Evolutionary conservation across 2,329 filamentous ascomycete species (phyloP), one percentile per base, ranked within the genome.

Genomic region (Xylaria sp.): DNA sequence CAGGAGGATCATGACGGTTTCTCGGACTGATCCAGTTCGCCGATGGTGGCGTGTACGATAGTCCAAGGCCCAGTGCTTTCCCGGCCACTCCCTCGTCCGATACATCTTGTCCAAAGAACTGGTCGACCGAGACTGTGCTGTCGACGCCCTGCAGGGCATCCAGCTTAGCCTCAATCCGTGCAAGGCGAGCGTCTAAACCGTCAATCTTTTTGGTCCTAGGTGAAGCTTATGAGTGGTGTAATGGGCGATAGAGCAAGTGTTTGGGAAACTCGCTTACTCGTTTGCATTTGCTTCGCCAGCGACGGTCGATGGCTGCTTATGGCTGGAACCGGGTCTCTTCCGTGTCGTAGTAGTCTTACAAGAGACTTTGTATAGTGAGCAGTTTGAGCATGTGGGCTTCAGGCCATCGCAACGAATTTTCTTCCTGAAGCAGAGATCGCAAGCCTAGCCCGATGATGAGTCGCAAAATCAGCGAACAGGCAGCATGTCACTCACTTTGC

Each of bases 361-460:
- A n/a, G 73, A 68, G 3, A 78, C 70, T n/a, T 74, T 73, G 63
- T 81, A 81, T 3, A 80, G 68, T 7, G 73, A 67, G 44, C 79
- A 81, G 43, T 81, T 80, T 1, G 78, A 80, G 60, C 79, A 81
- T 8, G 73, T 67, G 0, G 79, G 79, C 62, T 78, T 79, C 5
- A 78, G 49, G 74, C 77, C 77, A 64, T 81, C 78, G 49, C 79
- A 81, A 64, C 79, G 80, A 47, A 81, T 79, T 72, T 81, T 81
- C 68, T 80, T 81, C 11, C 68, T 75, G 51, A 77, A 80, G 69
- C 79, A 81, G 38, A 80, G 70, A 63, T 81, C 78, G 59, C 78
- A 80, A 0, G 76, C 78, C 66, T 64, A 31, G 10, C 7, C 4
- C 9, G 8, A 8, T 35, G 47, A 59, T 53, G 61, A 54, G 47